Conservation (phyloP, 2,329 filamentous ascomycete species). For the Seiridium cupressi region DNA sequence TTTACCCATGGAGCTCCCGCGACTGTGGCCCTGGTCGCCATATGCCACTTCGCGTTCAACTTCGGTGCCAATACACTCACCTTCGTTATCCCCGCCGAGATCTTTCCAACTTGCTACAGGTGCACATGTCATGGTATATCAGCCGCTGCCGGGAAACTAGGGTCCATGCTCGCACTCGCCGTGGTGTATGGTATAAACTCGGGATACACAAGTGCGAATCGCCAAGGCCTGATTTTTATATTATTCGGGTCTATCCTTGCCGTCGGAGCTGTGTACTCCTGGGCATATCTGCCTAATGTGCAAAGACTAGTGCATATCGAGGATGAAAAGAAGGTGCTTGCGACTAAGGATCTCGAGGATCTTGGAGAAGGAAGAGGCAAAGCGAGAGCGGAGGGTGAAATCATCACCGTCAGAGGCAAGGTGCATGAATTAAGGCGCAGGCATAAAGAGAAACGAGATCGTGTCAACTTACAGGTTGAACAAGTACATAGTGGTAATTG, state of each 20-base stretch:
- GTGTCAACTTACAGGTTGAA: background rate
- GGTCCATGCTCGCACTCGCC: slow-evolving; percentile 29
- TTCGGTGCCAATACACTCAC: slow-evolving; percentile 62
- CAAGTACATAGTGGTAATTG: background rate
- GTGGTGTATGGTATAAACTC: slow-evolving; percentile 44
- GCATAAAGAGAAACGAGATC: slow-evolving; percentile 4
- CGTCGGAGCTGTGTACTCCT: slow-evolving; percentile 47
- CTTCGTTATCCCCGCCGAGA: slow-evolving; percentile 63
- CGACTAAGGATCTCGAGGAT: slow-evolving; percentile 48
- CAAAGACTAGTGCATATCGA: slow-evolving; percentile 38
- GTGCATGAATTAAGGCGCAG: slow-evolving; percentile 10
- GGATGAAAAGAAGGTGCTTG: slow-evolving; percentile 32
- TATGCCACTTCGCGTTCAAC: slow-evolving; percentile 55
- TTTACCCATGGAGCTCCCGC: slow-evolving; percentile 34
- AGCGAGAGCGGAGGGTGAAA: slow-evolving; percentile 41
- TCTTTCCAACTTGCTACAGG: slow-evolving; percentile 63
- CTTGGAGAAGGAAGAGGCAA: slow-evolving; percentile 46
- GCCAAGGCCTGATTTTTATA: slow-evolving; percentile 49
- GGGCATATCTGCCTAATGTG: slow-evolving; percentile 49
- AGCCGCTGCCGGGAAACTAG: slow-evolving; percentile 58
- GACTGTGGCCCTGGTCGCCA: slow-evolving; percentile 48
- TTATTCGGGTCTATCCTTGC: slow-evolving; percentile 49
- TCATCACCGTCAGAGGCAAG: slow-evolving; percentile 43
- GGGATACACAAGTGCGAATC: slow-evolving; percentile 37
- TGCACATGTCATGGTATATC: slow-evolving; percentile 63